These are phyloP conservation scores for Phytophthora nicotianae DNA, from an alignment of 352 stramenopile genomes.

Conservation along the genomic window DNA sequence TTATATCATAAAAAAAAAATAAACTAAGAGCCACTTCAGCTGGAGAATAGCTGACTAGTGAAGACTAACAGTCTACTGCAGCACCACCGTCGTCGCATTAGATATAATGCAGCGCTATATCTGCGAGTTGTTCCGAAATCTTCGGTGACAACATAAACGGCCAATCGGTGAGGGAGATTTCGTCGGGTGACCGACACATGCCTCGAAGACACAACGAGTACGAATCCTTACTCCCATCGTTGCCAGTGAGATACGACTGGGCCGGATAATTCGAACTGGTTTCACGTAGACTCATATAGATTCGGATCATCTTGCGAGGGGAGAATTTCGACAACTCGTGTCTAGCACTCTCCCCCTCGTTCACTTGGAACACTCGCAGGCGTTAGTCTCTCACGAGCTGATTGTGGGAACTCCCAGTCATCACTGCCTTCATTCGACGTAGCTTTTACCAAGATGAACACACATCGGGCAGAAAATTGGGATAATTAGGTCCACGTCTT, in stretches of 20 bases:
- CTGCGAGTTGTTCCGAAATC: no score
- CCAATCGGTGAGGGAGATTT: no score
- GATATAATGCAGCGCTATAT: no score
- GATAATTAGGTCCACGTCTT: background rate
- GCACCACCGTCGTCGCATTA: no score
- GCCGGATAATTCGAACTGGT: no score
- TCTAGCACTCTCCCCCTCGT: background rate
- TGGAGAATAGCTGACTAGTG: no score
- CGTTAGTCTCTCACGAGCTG: background rate
- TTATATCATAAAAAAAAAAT: no score
- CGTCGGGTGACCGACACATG: background rate
- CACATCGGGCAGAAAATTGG: background rate
- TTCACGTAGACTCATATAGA: background rate
- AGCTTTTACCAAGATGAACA: background rate
- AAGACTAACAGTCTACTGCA: no score
- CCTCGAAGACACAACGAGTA: background rate
- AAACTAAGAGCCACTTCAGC: no score
- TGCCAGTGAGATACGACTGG: background rate
- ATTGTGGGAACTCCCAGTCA: background rate
- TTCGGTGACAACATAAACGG: no score
- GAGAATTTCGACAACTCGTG: background rate
- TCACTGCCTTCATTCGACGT: background rate
- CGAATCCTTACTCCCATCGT: background rate
- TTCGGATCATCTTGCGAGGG: background rate
- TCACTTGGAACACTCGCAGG: background rate